phyloP scores from a whole-genome alignment of 164 flowering plant species.

The Tetracentron sinense region DNA sequence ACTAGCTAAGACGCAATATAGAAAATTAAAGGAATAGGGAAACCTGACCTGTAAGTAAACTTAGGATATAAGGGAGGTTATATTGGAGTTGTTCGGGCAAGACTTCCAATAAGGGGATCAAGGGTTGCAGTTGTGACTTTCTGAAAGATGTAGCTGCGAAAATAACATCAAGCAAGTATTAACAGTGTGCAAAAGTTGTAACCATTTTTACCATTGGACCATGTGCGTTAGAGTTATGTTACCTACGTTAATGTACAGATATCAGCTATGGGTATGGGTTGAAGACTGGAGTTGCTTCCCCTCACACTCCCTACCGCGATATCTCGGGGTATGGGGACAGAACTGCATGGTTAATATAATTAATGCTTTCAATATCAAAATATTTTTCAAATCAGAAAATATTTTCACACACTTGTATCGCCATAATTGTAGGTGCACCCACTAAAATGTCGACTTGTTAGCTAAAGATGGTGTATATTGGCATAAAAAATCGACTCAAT shows the following conservation, averaged over 20 bases:
- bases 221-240: neutral
- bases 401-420: too few relatives aligned
- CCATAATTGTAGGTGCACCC: neutral
- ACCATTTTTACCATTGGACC: neutral
- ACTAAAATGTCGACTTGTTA: neutral
- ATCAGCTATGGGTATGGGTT: neutral
- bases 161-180: slow-evolving; percentile 1
- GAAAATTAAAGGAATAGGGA: slow-evolving; percentile 4
- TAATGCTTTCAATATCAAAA: neutral
- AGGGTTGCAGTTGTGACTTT: slow-evolving; percentile 48
- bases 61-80: slow-evolving; percentile 38
- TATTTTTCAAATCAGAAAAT: too few relatives aligned
- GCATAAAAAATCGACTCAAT: neutral
- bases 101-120: slow-evolving; percentile 37
- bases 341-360: neutral
- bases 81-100: slow-evolving; percentile 42
- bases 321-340: neutral
- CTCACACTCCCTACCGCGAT: too few relatives aligned
- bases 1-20: neutral
- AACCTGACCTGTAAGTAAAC: slow-evolving; percentile 45
- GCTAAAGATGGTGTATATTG: too few relatives aligned
- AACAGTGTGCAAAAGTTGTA: neutral
- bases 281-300: too few relatives aligned
- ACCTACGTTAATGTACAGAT: neutral
- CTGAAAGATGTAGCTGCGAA: slow-evolving; percentile 64